Evolutionary conservation across 2,329 filamentous ascomycete species (phyloP).

Genomic region (Dryadomyces quercivorus): DNA sequence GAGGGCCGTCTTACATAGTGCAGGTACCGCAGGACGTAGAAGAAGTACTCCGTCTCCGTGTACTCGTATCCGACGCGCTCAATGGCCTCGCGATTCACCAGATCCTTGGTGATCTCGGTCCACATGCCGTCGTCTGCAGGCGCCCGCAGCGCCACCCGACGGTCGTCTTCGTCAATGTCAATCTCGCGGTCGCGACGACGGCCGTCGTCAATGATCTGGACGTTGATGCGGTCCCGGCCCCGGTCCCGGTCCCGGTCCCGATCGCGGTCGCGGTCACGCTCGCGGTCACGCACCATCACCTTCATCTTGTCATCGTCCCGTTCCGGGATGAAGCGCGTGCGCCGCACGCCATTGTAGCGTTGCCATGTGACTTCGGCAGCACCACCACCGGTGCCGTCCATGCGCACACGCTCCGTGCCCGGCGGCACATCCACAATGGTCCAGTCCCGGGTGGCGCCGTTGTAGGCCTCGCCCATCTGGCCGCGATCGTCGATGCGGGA

Average conservation of each 20-base stretch:
- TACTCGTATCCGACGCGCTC: conserved; percentile 75
- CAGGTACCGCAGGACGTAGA: conserved; percentile 87
- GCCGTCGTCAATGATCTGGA: conserved; percentile 30
- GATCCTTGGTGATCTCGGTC: conserved; percentile 94
- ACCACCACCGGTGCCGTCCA: conserved; percentile 69
- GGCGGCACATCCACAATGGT: conserved; percentile 74
- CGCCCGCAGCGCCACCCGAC: conserved; percentile 27
- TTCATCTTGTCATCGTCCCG: conserved; percentile 32
- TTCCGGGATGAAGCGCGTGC: conserved; percentile 62
- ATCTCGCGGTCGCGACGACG: conserved; percentile 32
- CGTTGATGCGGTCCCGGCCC: conserved; percentile 25
- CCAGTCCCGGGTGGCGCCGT: conserved; percentile 67
- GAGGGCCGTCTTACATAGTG: conserved; percentile 60
- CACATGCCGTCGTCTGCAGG: conserved; percentile 58
- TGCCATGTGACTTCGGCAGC: conserved; percentile 67
- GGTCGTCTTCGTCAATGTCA: conserved; percentile 45
- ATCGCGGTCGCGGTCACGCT: conserved; percentile 14
- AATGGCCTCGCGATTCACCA: conserved; percentile 79
- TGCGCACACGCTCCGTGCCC: conserved; percentile 67
- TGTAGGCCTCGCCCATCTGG: conserved; percentile 59
- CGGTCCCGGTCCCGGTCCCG: conserved; percentile 21
- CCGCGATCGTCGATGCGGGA: conserved; percentile 45
- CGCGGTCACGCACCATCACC: conserved; percentile 16
- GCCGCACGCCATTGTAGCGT: conserved; percentile 64
- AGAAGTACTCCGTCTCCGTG: conserved; percentile 81